A percentile compares a stretch with the other conserved stretches of the same genome.
Evolutionary conservation across 179 eudicot species (phyloP).

Genomic region (Nepenthes alata): DNA sequence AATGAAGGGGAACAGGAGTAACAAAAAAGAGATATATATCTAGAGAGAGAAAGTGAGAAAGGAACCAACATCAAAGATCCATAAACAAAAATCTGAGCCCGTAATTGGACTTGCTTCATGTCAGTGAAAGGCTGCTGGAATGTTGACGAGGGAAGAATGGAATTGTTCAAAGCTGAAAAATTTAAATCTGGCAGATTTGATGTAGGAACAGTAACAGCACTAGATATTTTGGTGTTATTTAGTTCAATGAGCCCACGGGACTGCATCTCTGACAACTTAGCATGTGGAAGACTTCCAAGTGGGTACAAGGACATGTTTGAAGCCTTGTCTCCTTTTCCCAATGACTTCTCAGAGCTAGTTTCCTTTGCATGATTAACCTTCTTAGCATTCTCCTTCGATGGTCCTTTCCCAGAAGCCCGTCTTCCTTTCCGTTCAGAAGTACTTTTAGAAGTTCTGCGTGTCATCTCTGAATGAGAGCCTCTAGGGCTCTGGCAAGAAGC

Average conservation of each 20-base stretch:
- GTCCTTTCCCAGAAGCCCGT: slow-evolving; percentile 41
- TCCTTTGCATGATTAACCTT: slow-evolving; percentile 41
- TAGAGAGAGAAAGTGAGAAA: slow-evolving; percentile 2
- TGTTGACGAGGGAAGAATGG: slow-evolving; percentile 25
- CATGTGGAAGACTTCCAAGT: slow-evolving; percentile 23
- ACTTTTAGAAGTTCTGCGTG: slow-evolving; percentile 32
- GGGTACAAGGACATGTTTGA: slow-evolving; percentile 14
- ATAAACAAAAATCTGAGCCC: slow-evolving; percentile 97
- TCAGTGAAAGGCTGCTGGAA: slow-evolving; percentile 83
- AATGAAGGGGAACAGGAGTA: not conserved
- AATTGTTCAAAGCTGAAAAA: slow-evolving; percentile 48
- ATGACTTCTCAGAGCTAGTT: slow-evolving; percentile 14
- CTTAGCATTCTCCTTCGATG: slow-evolving; percentile 39
- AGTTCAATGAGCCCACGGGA: slow-evolving; percentile 25
- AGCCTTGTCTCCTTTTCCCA: slow-evolving; percentile 21
- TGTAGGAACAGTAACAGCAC: slow-evolving; percentile 24
- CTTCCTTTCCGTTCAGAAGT: slow-evolving; percentile 55
- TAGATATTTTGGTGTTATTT: slow-evolving; percentile 27
- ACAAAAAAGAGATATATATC: not conserved
- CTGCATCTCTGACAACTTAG: slow-evolving; percentile 27
- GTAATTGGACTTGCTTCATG: slow-evolving; percentile 86
- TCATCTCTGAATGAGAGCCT: slow-evolving; percentile 20
- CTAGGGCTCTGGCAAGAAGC: slow-evolving; percentile 24
- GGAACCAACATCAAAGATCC: slow-evolving; percentile 88
- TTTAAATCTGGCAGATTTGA: slow-evolving; percentile 58